phyloP scores from a whole-genome alignment of 2,329 filamentous ascomycete genomes.

The Clonostachys solani region DNA sequence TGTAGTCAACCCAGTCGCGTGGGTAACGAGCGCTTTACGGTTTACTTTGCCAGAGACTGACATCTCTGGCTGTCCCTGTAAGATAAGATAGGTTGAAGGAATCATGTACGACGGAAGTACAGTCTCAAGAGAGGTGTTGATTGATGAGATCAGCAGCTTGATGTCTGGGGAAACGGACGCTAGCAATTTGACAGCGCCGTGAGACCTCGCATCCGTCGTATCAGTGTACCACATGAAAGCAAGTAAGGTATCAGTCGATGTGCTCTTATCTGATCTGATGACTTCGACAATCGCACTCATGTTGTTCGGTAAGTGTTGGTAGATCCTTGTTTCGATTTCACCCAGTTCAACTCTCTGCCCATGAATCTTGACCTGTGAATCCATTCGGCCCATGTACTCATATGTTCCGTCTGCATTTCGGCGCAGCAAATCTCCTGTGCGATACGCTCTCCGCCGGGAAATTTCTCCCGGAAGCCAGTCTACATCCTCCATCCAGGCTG shows the following conservation, averaged over 20 bases:
- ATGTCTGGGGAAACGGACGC: background rate
- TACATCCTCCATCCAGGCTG: background rate
- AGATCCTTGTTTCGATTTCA: background rate
- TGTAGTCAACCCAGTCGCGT: background rate
- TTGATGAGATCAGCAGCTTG: background rate
- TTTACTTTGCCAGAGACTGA: conserved; percentile 7
- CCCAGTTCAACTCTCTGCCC: background rate
- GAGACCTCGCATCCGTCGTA: too few relatives aligned
- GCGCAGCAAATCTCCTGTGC: background rate
- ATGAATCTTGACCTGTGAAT: background rate
- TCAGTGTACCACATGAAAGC: conserved; percentile 5
- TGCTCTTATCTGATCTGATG: conserved; percentile 3
- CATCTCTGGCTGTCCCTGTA: conserved; percentile 5
- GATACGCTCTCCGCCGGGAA: background rate
- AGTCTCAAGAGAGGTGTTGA: background rate
- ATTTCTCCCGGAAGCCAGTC: background rate
- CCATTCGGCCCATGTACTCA: conserved; percentile 1
- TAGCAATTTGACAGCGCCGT: background rate
- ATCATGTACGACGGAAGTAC: conserved; percentile 6
- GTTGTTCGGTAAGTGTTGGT: background rate
- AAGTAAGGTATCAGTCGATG: conserved; percentile 1
- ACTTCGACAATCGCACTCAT: conserved; percentile 3
- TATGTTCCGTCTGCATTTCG: background rate
- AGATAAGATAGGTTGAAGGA: conserved; percentile 6
- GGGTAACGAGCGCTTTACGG: background rate